phyloP scores from a whole-genome alignment of 768 basidiomycete species.

The Lactifluus echinatus region DNA sequence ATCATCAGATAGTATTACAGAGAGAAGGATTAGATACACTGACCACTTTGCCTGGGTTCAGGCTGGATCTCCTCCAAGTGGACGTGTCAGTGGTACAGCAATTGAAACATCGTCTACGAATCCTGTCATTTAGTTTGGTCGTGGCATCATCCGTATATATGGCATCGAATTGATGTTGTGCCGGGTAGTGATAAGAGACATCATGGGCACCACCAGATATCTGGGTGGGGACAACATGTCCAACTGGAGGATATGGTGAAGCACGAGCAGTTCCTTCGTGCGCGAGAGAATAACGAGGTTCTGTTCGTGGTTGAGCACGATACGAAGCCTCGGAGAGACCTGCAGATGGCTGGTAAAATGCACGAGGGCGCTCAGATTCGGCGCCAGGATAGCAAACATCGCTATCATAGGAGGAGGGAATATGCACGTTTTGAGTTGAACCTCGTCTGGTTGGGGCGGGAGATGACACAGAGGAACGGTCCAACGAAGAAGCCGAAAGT shows the following conservation, averaged over 20 bases:
- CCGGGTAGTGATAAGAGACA: conserved; percentile 32
- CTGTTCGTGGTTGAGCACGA: conserved; percentile 20
- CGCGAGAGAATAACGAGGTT: conserved; percentile 12
- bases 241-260: conserved; percentile 21
- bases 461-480: conserved; percentile 52
- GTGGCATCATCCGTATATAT: conserved; percentile 70
- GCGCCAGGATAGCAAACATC: conserved; percentile 13
- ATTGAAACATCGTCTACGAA: conserved; percentile 73
- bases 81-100: conserved; percentile 80
- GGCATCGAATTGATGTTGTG: conserved; percentile 32
- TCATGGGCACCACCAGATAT: conserved; percentile 14
- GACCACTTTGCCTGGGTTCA: conserved; percentile 74
- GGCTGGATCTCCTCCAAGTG: conserved; percentile 70
- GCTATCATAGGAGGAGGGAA: conserved; percentile 34
- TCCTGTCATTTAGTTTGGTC: conserved; percentile 70
- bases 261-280: conserved; percentile 13
- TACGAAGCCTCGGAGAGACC: conserved; percentile 2
- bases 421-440: conserved; percentile 30
- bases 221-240: conserved; percentile 24
- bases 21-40: conserved; percentile 15
- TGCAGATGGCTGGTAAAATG: conserved; percentile 11
- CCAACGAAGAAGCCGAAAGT: conserved; percentile 48
- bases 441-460: conserved; percentile 41
- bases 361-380: conserved; percentile 15
- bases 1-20: background rate